These are phyloP conservation scores for Fusarium brachygibbosum DNA, from an alignment of 2,329 filamentous ascomycete species.

Conservation along the genomic window DNA sequence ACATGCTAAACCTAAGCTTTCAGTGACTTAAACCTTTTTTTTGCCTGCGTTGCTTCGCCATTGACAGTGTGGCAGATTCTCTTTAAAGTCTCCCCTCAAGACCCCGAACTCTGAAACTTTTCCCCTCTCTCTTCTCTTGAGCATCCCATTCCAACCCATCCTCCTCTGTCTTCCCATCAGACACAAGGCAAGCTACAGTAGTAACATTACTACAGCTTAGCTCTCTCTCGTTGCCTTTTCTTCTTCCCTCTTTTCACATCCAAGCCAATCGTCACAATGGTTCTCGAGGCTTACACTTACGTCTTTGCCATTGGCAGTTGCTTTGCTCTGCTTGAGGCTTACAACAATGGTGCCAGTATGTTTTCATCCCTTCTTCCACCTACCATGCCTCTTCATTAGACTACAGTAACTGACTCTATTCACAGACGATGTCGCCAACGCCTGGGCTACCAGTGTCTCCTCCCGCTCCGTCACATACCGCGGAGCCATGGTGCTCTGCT, in stretches of 20 bases:
- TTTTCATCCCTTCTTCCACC: too few species aligned
- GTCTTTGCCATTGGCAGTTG: constrained; percentile 81
- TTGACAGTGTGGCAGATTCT: constrained; percentile 10
- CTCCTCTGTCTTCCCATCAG: constrained; percentile 1
- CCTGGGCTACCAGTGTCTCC: constrained; percentile 85
- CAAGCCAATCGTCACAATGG: constrained; percentile 60
- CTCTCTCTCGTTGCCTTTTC: constrained; percentile 2
- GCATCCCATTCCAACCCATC: constrained; percentile 29
- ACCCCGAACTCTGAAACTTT: constrained; percentile 8
- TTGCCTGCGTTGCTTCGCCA: not conserved
- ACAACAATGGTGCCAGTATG: constrained; percentile 83
- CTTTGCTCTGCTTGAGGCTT: constrained; percentile 82
- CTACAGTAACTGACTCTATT: constrained; percentile 19
- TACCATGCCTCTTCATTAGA: too few species aligned
- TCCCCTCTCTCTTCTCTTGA: constrained; percentile 22
- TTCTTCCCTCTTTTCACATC: not conserved
- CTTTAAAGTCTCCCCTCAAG: constrained; percentile 39
- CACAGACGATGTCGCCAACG: constrained; percentile 84
- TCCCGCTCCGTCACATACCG: constrained; percentile 80
- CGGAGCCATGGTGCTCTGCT: constrained; percentile 75
- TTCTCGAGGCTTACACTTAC: constrained; percentile 74
- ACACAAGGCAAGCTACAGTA: constrained; percentile 18
- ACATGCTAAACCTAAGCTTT: not conserved
- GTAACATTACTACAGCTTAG: constrained; percentile 19
- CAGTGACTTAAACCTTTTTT: not conserved